These are phyloP conservation scores for Boletus rubescentipes DNA, from an alignment of 768 basidiomycete species.

Conservation along the genomic window DNA sequence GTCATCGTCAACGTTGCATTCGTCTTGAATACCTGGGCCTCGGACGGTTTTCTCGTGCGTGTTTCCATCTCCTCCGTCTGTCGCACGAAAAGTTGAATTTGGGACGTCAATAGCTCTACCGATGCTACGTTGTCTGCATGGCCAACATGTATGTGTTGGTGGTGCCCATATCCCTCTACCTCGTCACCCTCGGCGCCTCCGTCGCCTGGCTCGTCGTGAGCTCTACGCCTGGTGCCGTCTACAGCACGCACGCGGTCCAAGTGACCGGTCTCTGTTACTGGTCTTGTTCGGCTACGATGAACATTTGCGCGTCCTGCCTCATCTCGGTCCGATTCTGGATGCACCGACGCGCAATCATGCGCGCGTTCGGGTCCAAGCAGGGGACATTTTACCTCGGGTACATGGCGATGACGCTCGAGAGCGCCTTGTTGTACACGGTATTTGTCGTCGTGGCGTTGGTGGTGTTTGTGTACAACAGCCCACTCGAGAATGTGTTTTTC, in stretches of 20 bases:
- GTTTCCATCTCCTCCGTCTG: not conserved
- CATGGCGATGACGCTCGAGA: constrained; percentile 29
- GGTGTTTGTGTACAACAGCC: constrained; percentile 19
- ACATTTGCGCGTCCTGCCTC: constrained; percentile 14
- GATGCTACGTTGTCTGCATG: constrained; percentile 23
- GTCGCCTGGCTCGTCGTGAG: constrained; percentile 18
- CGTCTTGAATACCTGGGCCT: constrained; percentile 22
- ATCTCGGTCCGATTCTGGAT: constrained; percentile 19
- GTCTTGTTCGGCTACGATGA: constrained; percentile 16
- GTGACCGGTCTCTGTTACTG: constrained; percentile 13
- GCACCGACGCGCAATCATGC: constrained; percentile 13
- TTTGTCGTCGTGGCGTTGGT: constrained; percentile 12
- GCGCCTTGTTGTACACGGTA: constrained; percentile 18
- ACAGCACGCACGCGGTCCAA: constrained; percentile 16
- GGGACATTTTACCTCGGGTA: constrained; percentile 22
- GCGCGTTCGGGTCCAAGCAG: constrained; percentile 9
- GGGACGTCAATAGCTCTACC: constrained; percentile 14
- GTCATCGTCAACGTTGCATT: constrained; percentile 11
- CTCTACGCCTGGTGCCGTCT: constrained; percentile 14
- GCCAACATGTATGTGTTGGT: not conserved
- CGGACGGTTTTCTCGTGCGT: constrained; percentile 25
- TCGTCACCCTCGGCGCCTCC: constrained; percentile 16
- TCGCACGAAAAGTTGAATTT: not conserved
- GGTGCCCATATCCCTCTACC: constrained; percentile 11
- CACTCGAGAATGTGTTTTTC: constrained; percentile 25